phyloP scores from a whole-genome alignment of 257 asterid genomes.

The Forsythia viridissima region DNA sequence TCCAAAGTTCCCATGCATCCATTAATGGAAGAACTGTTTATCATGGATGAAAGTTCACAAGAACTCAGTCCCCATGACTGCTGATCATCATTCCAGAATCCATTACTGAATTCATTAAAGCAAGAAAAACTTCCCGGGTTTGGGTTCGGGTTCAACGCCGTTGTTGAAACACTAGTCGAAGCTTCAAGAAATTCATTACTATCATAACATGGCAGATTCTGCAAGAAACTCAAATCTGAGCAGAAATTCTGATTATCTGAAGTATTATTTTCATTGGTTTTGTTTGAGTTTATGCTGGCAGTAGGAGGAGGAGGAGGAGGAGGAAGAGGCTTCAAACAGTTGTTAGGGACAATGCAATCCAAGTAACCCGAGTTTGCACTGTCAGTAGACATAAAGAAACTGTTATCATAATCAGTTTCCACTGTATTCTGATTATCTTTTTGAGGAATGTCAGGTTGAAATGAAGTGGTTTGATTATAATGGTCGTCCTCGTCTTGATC shows the following conservation, averaged over 20 bases:
- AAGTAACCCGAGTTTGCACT: slow-evolving; percentile 69
- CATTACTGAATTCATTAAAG: too few relatives aligned
- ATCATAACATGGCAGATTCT: slow-evolving; percentile 13
- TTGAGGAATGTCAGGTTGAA: not conserved
- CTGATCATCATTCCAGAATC: slow-evolving; percentile 33
- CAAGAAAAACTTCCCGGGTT: not conserved
- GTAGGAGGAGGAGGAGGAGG: not conserved
- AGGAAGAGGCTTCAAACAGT: slow-evolving; percentile 61
- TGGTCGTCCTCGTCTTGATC: not conserved
- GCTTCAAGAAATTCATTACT: slow-evolving; percentile 8
- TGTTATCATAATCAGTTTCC: slow-evolving; percentile 20
- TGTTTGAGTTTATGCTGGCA: not conserved
- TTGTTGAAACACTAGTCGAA: slow-evolving; percentile 9
- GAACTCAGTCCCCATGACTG: slow-evolving; percentile 53
- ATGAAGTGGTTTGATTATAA: not conserved
- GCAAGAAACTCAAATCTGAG: slow-evolving; percentile 16
- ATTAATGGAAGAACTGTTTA: slow-evolving; percentile 24
- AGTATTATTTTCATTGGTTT: not conserved
- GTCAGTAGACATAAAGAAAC: slow-evolving; percentile 32
- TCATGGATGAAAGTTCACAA: slow-evolving; percentile 74
- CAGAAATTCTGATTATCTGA: not conserved
- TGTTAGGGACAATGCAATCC: slow-evolving; percentile 87
- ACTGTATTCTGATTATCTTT: not conserved
- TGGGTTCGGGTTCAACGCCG: slow-evolving; percentile 18
- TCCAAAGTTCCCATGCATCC: slow-evolving; percentile 19